Evolutionary conservation across 2,329 filamentous ascomycete genomes (phyloP).

Genomic region (Dendrostoma leiphaemia): DNA sequence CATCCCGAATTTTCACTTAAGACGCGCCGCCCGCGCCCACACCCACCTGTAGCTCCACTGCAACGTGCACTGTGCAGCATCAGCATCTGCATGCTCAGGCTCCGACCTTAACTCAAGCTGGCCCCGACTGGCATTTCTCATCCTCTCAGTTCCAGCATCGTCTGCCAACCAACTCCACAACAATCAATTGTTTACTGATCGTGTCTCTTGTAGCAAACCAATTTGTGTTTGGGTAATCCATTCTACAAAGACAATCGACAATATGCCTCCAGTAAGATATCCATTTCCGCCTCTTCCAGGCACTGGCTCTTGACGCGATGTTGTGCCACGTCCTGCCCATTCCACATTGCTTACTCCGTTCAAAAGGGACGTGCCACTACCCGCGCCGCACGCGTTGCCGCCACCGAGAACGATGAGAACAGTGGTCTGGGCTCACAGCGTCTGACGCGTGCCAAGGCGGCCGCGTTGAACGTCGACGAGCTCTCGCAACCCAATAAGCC

Average conservation of each 20-base stretch:
- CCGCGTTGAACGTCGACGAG: constrained; percentile 66
- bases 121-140: constrained; percentile 2
- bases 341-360: constrained; percentile 24
- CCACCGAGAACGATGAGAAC: constrained; percentile 96
- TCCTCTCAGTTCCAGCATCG: not conserved
- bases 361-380: constrained; percentile 66
- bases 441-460: constrained; percentile 89
- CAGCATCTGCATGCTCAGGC: too few species aligned
- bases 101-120: constrained; percentile 12
- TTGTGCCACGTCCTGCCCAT: not conserved
- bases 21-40: constrained; percentile 10
- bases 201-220: constrained; percentile 10
- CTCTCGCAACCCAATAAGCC: constrained; percentile 55
- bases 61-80: constrained; percentile 7
- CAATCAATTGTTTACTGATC: constrained; percentile 4
- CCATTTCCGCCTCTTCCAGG: not conserved
- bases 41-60: constrained; percentile 13
- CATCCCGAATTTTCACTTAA: constrained; percentile 14
- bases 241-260: constrained; percentile 12
- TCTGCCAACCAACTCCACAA: constrained; percentile 3
- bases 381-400: constrained; percentile 62
- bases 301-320: constrained; percentile 7
- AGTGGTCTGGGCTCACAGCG: constrained; percentile 60
- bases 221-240: constrained; percentile 14
- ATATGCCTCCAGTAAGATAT: constrained; percentile 33